phyloP scores from a whole-genome alignment of 768 basidiomycete species.

The Daedaleopsis nitida region DNA sequence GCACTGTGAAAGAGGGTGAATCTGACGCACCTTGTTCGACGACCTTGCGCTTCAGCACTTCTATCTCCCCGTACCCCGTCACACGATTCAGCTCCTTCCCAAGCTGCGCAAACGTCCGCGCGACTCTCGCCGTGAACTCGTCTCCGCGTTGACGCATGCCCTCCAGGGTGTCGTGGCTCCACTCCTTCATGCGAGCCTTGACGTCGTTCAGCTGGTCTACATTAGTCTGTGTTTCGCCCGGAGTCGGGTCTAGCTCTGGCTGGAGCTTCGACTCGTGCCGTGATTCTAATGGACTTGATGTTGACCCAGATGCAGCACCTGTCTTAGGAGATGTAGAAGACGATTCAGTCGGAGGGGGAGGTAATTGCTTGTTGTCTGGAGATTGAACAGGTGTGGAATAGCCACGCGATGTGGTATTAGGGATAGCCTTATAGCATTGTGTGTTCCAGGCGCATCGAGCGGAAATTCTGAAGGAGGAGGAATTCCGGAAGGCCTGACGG shows the following conservation, averaged over 20 bases:
- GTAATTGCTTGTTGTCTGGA: not conserved
- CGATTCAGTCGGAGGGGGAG: not conserved
- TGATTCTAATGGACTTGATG: not conserved
- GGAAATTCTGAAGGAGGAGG: not conserved
- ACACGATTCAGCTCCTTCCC: constrained; percentile 81
- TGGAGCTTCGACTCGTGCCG: not conserved
- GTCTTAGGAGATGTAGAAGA: not conserved
- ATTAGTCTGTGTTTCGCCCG: not conserved
- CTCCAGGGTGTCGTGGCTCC: constrained; percentile 41
- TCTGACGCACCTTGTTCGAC: constrained; percentile 80
- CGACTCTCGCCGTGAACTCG: constrained; percentile 56
- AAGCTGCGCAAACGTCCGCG: constrained; percentile 66
- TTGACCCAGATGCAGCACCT: not conserved
- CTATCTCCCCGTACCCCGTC: constrained; percentile 92
- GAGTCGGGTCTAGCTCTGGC: not conserved
- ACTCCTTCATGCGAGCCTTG: constrained; percentile 37
- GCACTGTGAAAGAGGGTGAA: not conserved
- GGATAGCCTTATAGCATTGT: not conserved
- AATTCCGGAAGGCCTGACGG: not conserved
- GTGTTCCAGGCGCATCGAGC: not conserved
- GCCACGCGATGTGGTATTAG: constrained; percentile 5
- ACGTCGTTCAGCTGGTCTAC: constrained; percentile 15
- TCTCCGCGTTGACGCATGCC: constrained; percentile 57
- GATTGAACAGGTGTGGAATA: constrained; percentile 6
- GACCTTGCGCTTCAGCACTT: constrained; percentile 75